A percentile compares a stretch with the other conserved stretches of the same genome.
Evolutionary conservation across 139 green algal genomes (phyloP).

Genomic region (Chlamydomonas applanata): DNA sequence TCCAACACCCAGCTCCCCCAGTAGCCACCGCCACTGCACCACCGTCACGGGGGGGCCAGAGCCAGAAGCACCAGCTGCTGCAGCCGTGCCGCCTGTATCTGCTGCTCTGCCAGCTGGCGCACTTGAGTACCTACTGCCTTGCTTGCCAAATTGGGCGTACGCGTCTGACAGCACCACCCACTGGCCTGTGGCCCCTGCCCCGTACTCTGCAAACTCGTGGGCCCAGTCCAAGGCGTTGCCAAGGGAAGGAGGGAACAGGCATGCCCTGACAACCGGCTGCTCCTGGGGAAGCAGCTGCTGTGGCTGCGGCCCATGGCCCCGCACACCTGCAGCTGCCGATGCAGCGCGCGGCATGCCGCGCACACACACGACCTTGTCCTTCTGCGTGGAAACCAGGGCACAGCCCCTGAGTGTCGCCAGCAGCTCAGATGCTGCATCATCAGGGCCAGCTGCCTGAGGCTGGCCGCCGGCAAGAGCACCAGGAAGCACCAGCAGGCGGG

Average conservation of each 20-base stretch:
- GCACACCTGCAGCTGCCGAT: neutral
- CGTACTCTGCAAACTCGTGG: neutral
- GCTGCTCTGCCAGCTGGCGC: neutral
- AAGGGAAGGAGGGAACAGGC: neutral
- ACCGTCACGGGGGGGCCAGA: neutral
- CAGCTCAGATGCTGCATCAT: too few relatives aligned
- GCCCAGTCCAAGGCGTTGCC: neutral
- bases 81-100: neutral
- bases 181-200: too few relatives aligned
- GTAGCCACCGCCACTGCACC: constrained; percentile 20
- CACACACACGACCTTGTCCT: too few relatives aligned
- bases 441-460: too few relatives aligned
- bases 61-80: neutral
- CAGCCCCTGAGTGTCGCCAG: too few relatives aligned
- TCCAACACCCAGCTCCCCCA: constrained; percentile 8
- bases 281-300: neutral
- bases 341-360: too few relatives aligned
- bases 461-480: neutral
- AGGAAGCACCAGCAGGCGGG: neutral
- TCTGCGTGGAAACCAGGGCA: too few relatives aligned
- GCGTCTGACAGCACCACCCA: too few relatives aligned
- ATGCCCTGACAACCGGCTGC: neutral
- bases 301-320: neutral
- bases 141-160: too few relatives aligned
- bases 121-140: neutral